Evolutionary conservation across 2,329 filamentous ascomycete species (phyloP).

Genomic region (Raffaelea deltoideospora): DNA sequence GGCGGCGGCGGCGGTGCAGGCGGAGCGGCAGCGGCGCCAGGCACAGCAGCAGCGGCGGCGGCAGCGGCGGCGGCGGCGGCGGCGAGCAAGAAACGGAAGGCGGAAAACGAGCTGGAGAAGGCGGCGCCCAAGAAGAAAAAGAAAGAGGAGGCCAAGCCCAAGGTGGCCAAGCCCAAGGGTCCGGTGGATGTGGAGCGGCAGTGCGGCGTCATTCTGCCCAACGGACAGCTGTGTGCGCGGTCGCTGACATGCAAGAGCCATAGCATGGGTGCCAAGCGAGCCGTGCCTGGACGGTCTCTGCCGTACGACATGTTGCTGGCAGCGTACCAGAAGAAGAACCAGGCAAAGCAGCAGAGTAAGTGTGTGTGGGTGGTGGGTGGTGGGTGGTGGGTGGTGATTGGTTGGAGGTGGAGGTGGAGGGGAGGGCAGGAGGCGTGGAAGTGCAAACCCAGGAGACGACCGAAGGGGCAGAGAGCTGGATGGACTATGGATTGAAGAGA

Average conservation of each 20-base stretch:
- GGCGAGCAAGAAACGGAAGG: constrained; percentile 54
- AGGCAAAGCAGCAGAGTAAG: constrained; percentile 76
- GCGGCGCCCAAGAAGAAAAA: constrained; percentile 85
- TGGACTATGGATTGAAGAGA: no score
- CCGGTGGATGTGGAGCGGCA: constrained; percentile 90
- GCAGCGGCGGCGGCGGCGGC: constrained; percentile 28
- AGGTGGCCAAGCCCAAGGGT: constrained; percentile 72
- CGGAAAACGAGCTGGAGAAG: constrained; percentile 63
- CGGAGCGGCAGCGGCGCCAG: constrained; percentile 14
- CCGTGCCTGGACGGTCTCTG: constrained; percentile 70
- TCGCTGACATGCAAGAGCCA: constrained; percentile 91
- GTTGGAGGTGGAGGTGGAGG: no score
- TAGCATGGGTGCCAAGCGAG: constrained; percentile 85
- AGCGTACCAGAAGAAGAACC: constrained; percentile 93
- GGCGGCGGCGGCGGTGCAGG: constrained; percentile 7
- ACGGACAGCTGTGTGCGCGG: constrained; percentile 74
- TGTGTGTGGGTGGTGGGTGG: background rate
- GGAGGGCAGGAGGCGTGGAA: no score
- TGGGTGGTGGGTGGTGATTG: no score
- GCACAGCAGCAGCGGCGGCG: constrained; percentile 44
- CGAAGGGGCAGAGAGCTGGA: no score
- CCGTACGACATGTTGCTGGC: constrained; percentile 87
- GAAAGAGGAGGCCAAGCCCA: constrained; percentile 79
- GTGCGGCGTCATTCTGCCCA: constrained; percentile 74
- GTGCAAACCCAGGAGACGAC: no score